Conservation (phyloP, 768 basidiomycete species). For the Boletus reticuloceps region DNA sequence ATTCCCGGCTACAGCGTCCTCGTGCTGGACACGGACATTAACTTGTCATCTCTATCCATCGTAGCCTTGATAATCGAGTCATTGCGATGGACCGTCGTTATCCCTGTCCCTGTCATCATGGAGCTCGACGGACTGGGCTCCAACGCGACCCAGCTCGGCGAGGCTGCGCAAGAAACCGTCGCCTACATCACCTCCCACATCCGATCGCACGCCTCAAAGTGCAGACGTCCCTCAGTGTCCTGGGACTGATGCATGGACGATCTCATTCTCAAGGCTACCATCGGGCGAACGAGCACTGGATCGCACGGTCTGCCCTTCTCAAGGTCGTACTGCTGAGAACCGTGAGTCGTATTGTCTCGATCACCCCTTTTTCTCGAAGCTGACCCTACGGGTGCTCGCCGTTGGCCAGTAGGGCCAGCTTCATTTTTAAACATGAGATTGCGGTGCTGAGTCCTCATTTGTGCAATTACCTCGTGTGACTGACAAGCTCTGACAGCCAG, state of each 20-base stretch:
- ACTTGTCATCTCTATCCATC: constrained; percentile 76
- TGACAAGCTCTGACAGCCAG: no score
- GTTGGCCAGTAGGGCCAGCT: no score
- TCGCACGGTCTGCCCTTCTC: constrained; percentile 59
- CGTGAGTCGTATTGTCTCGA: no score
- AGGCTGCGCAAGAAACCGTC: no score
- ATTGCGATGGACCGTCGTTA: constrained; percentile 79
- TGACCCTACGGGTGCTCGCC: no score
- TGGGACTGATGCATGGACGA: constrained; percentile 38
- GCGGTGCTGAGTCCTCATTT: no score
- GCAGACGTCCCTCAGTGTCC: no score
- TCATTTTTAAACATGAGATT: no score
- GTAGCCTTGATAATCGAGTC: constrained; percentile 77
- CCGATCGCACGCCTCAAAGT: no score
- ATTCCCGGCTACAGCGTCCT: constrained; percentile 67
- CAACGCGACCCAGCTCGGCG: constrained; percentile 55
- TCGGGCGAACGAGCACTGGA: constrained; percentile 92
- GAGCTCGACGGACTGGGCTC: constrained; percentile 91
- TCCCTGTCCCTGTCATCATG: constrained; percentile 94
- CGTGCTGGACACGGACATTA: constrained; percentile 91
- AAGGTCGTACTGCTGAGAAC: constrained; percentile 63
- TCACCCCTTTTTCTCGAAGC: no score
- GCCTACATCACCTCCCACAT: no score
- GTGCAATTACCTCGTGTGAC: no score
- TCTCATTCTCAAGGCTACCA: constrained; percentile 77